Evolutionary conservation across 2,329 filamentous ascomycete genomes (phyloP).

Genomic region (Neonectria punicea): DNA sequence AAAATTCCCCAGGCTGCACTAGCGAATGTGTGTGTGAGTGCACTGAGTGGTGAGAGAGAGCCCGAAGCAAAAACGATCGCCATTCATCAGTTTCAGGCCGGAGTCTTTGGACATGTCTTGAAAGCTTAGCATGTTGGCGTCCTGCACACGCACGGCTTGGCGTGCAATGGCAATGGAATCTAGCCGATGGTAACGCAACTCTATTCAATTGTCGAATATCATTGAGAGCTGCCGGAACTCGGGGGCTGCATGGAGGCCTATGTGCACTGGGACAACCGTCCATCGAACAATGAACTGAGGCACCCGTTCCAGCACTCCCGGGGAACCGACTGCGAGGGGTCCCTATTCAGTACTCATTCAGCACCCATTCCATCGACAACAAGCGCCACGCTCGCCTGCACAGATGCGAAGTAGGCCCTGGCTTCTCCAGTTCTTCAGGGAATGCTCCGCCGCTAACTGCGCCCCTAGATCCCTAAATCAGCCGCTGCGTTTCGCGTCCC

Average conservation of each 20-base stretch:
- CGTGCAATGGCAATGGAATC: neutral
- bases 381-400: conserved; percentile 18
- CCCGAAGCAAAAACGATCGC: conserved; percentile 4
- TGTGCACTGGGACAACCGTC: neutral
- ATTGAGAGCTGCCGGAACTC: neutral
- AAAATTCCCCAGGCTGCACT: conserved; percentile 22
- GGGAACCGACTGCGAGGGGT: neutral
- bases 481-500: conserved; percentile 2
- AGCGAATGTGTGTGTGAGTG: conserved; percentile 2
- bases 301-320: neutral
- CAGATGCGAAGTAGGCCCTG: conserved; percentile 1
- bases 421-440: conserved; percentile 4
- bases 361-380: conserved; percentile 15
- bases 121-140: neutral
- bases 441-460: conserved; percentile 6
- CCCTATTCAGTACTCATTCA: conserved; percentile 16
- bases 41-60: conserved; percentile 6
- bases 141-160: neutral
- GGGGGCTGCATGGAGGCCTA: neutral
- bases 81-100: conserved; percentile 10
- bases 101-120: neutral
- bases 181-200: neutral
- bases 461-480: conserved; percentile 4
- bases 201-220: neutral
- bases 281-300: neutral